Conservation (phyloP, 306 rosid genomes). For the Herpetospermum pedunculosum region DNA sequence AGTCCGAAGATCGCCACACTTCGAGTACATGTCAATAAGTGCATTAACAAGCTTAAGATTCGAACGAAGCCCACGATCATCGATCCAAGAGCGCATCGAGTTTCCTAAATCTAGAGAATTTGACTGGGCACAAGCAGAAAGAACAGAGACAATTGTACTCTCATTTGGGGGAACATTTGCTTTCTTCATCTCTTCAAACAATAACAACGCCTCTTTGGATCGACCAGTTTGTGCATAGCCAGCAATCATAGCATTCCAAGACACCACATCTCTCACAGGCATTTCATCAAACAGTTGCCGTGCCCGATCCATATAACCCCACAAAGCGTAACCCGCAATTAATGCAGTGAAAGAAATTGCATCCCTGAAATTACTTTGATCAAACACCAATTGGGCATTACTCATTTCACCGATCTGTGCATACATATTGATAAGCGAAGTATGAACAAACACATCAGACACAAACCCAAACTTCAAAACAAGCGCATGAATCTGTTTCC, state of each 20-base stretch:
- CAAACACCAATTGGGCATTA: constrained; percentile 47
- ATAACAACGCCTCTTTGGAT: constrained; percentile 41
- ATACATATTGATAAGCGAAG: constrained; percentile 57
- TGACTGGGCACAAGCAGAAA: constrained; percentile 62
- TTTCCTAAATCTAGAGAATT: constrained; percentile 43
- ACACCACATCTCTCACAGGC: constrained; percentile 45
- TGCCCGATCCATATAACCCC: constrained; percentile 50
- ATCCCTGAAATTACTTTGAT: constrained; percentile 40
- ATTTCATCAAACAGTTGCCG: constrained; percentile 47
- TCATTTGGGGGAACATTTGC: constrained; percentile 31
- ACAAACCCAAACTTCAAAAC: constrained; percentile 44
- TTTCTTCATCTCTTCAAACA: constrained; percentile 45
- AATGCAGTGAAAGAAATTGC: constrained; percentile 68
- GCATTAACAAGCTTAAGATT: constrained; percentile 52
- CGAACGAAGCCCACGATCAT: constrained; percentile 24
- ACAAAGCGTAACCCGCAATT: constrained; percentile 41
- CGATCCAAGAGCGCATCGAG: constrained; percentile 52
- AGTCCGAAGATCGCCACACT: constrained; percentile 47
- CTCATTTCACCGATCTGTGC: constrained; percentile 36
- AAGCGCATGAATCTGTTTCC: constrained; percentile 54
- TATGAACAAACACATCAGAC: constrained; percentile 38
- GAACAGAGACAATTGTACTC: constrained; percentile 48
- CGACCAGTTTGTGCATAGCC: constrained; percentile 48
- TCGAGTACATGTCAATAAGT: constrained; percentile 62
- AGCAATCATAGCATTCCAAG: constrained; percentile 87